Conservation (phyloP, 768 basidiomycete genomes). For the Guyanaporus albipodus region DNA sequence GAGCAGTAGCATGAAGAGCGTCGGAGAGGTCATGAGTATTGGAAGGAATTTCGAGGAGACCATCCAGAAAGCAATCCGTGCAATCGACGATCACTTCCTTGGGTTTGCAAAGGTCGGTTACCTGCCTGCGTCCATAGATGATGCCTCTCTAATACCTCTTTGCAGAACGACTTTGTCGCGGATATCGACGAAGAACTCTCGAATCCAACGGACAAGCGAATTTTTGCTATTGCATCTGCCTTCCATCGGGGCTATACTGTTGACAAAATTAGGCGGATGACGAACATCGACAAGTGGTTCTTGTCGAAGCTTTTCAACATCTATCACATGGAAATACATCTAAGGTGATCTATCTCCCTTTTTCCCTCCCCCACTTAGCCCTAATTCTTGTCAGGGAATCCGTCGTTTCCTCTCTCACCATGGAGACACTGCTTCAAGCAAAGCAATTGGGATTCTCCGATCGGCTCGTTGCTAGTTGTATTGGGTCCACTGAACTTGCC, state of each 20-base stretch:
- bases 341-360: conserved; percentile 51
- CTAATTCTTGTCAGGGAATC: conserved; percentile 43
- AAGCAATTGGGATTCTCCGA: conserved; percentile 98
- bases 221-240: conserved; percentile 94
- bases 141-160: not conserved
- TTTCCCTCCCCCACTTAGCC: not conserved
- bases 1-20: conserved; percentile 97
- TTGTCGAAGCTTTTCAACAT: conserved; percentile 84
- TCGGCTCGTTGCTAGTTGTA: conserved; percentile 75
- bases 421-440: conserved; percentile 65
- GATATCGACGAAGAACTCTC: conserved; percentile 89
- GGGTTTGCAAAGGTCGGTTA: conserved; percentile 81
- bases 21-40: conserved; percentile 99
- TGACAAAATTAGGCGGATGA: conserved; percentile 96
- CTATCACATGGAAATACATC: conserved; percentile 69
- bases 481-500: conserved; percentile 90
- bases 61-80: conserved; percentile 95
- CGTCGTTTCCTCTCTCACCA: conserved; percentile 61
- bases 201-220: conserved; percentile 95
- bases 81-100: conserved; percentile 92
- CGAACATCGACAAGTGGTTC: conserved; percentile 99
- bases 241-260: conserved; percentile 91
- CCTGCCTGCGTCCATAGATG: not conserved
- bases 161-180: conserved; percentile 80
- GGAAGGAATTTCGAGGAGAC: conserved; percentile 98